Base-by-base conservation (phyloP, 225 moss, liverwort and hornwort species). In the Pleurozium schreberi region DNA sequence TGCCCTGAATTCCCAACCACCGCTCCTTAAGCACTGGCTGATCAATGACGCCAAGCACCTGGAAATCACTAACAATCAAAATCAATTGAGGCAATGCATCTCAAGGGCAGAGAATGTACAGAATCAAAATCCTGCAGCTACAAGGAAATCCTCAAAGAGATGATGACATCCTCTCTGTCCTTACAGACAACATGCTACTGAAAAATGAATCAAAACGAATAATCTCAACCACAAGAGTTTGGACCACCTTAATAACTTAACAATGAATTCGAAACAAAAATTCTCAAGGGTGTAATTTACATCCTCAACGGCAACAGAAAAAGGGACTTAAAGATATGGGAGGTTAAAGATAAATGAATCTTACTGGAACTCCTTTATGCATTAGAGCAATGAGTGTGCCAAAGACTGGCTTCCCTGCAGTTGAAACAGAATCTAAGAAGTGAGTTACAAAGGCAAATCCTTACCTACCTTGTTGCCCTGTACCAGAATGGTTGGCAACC, bases 41-140 rank as follows among this genome's bases (percentile, higher is more conserved):
- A 86, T 98, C 98, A 91, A 98, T 97, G 45, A 98, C 95, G 67
- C 98, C 97, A 81, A 98, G 94, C 52, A 98, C 91, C 98, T 98
- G 94, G 40, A 85, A 86, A 53, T 60, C 84, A 88, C 75, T 63
- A 75, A 59, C 68, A 86, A 64, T 84, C 69, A 80, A 79, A 58
- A 65, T 87, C 68, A 93, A 83, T 49, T 87, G 73, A 89, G 62
- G 50, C 53, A 91, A 84, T 69, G 42, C 53, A 84, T 83, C 80
- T n/a, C 52, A 81, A 77, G 20, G 61, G 27, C 82, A 75, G 79
- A 71, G 36, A 30, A 73, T 42, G 9, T 28, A 55, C 34, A 84
- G 68, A 10, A 75, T 60, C 79, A 55, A 67, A 73, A 73, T 17
- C 34, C 47, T 28, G 82, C 17, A 49, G 31, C 40, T 63, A 73